Conservation (phyloP, 352 stramenopile genomes). For the Globisporangium paddicum region DNA sequence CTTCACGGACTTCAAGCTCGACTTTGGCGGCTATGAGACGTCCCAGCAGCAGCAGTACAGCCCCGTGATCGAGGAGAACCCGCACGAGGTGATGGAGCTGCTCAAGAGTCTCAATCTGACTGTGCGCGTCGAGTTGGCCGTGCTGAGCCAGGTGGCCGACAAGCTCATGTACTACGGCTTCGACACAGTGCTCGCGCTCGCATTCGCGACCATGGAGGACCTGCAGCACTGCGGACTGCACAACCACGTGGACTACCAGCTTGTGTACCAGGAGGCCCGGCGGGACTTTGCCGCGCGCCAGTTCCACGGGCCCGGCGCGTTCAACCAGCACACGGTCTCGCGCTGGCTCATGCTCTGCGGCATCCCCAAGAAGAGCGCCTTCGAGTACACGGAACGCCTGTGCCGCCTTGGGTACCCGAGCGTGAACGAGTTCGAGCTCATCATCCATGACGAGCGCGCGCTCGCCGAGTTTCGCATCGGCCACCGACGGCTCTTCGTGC, state of each 20-base stretch:
- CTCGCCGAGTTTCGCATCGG: constrained; percentile 38
- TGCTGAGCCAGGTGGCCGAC: constrained; percentile 28
- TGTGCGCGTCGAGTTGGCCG: constrained; percentile 22
- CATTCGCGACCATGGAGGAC: constrained; percentile 42
- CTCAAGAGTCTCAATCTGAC: constrained; percentile 45
- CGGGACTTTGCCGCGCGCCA: constrained; percentile 39
- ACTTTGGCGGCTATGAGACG: constrained; percentile 47
- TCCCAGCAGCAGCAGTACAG: constrained; percentile 11
- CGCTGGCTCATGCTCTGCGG: constrained; percentile 54
- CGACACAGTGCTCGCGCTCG: constrained; percentile 50
- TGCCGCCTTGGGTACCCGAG: constrained; percentile 53
- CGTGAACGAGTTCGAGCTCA: constrained; percentile 53
- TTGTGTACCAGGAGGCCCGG: constrained; percentile 38
- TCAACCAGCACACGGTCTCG: constrained; percentile 49
- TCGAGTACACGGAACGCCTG: constrained; percentile 54
- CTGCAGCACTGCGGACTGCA: constrained; percentile 39
- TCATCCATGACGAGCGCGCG: constrained; percentile 46
- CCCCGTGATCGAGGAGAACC: constrained; percentile 14
- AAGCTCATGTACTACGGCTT: constrained; percentile 50
- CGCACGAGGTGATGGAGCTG: constrained; percentile 39
- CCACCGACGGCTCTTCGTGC: constrained; percentile 38
- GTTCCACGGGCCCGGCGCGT: constrained; percentile 29
- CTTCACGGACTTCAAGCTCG: constrained; percentile 57
- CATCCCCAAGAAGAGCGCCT: constrained; percentile 37
- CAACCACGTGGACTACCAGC: constrained; percentile 32